Evolutionary conservation across 371 early-diverging fungal genomes (phyloP), one percentile per base, ranked within the genome.

Genomic region (Actinomortierella wolfii): DNA sequence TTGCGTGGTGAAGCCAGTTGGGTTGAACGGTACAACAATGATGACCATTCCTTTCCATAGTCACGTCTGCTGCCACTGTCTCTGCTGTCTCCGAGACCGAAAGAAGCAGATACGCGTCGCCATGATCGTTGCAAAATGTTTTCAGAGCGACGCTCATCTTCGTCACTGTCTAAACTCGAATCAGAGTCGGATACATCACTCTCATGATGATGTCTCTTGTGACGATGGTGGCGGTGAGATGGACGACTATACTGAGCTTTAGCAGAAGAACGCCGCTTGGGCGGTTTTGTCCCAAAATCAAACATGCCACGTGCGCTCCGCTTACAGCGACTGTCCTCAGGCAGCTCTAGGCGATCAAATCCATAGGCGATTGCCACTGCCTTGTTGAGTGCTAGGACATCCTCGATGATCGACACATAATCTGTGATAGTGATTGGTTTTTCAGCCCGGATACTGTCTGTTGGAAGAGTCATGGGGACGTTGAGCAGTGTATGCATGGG

Each of bases 371-470:
- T 77, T 2, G 85, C 89, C 2, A 89, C 81, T 0, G 89, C 85
- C 64, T 89, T 89, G 59, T 82, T 80, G 61, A 88, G 64, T 1
- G 77, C 57, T 45, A 89, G 64, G 2, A 79, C 76, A 52, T 89
- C 86, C 55, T 88, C 88, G 45, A 89, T 85, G 41, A 88, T 86
- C 18, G 84, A 81, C 39, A 87, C 81, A 55, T 86, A 87, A 4
- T 86, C 84, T 1, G 64, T 63, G 14, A 79, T 73, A 25, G 49
- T 59, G 57, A 87, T 84, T 0, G 83, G 78, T 7, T 70, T 56
- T 56, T 85, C 86, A 26, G 79, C 78, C 23, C 77, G 71, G 17
- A 81, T 81, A 18, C 65, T 74, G 54, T 83, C 83, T 3, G 82
- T 84, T 0, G 86, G 85, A 25, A 83, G 76, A 25, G 68, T 66